These are phyloP conservation scores for Phytophthora ramorum DNA, from an alignment of 352 stramenopile genomes.

Conservation along the genomic window DNA sequence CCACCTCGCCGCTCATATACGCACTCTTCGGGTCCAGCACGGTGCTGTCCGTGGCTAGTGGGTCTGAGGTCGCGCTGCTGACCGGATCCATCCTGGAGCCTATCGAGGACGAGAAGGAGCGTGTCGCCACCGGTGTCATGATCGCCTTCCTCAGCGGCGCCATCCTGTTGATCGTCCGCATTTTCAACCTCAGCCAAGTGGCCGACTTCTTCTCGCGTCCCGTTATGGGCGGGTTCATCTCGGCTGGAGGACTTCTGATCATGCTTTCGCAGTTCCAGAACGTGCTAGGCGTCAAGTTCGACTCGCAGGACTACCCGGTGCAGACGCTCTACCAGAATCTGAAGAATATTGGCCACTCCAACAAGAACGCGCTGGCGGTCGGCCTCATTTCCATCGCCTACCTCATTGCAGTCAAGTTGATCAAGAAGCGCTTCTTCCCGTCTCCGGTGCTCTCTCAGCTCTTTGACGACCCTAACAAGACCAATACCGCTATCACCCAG, in stretches of 20 bases:
- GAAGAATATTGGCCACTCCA: conserved; percentile 57
- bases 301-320: conserved; percentile 53
- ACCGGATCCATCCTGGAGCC: conserved; percentile 56
- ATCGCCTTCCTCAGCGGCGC: conserved; percentile 79
- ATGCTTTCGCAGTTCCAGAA: conserved; percentile 88
- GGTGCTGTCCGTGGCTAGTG: conserved; percentile 82
- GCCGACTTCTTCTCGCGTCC: conserved; percentile 90
- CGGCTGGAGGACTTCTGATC: conserved; percentile 88
- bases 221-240: conserved; percentile 92
- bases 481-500: background rate
- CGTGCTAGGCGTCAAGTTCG: conserved; percentile 67
- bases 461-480: conserved; percentile 9
- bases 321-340: conserved; percentile 64
- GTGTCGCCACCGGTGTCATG: conserved; percentile 50
- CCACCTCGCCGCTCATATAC: conserved; percentile 83
- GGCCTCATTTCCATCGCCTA: conserved; percentile 33
- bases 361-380: conserved; percentile 72
- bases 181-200: conserved; percentile 83
- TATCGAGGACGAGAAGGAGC: conserved; percentile 46
- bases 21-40: conserved; percentile 78
- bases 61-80: conserved; percentile 62
- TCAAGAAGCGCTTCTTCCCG: conserved; percentile 36
- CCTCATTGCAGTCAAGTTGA: conserved; percentile 24
- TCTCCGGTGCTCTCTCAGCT: conserved; percentile 15
- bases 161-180: conserved; percentile 75